A percentile compares a stretch with the other conserved stretches of the same genome.
phyloP scores from a whole-genome alignment of 768 basidiomycete genomes.

The Flagelloscypha sp. region DNA sequence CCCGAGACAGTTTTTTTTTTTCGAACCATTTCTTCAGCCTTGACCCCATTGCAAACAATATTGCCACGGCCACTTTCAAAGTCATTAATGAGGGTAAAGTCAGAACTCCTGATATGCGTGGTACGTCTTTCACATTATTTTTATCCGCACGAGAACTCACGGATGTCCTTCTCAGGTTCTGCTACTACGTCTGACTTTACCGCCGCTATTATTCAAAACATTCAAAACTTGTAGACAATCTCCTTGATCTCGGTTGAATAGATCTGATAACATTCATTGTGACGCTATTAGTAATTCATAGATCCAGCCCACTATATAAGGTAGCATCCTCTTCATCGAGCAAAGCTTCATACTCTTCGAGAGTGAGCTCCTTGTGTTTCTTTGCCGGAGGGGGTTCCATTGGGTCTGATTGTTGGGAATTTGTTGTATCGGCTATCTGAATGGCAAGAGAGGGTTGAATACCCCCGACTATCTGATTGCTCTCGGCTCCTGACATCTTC shows the following conservation, averaged over 20 bases:
- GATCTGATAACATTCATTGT: conserved; percentile 11
- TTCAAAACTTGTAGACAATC: conserved; percentile 28
- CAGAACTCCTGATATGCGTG: conserved; percentile 92
- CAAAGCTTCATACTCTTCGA: conserved; percentile 47
- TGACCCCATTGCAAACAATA: conserved; percentile 86
- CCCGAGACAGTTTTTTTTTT: conserved; percentile 6
- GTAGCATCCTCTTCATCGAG: conserved; percentile 36
- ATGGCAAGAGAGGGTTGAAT: too few relatives aligned
- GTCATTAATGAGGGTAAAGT: conserved; percentile 85
- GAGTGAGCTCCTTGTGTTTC: conserved; percentile 27
- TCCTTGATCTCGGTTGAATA: conserved; percentile 10
- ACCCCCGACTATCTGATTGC: too few relatives aligned
- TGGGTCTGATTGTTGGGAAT: too few relatives aligned
- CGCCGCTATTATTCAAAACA: conserved; percentile 77
- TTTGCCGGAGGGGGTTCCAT: too few relatives aligned
- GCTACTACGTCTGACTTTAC: conserved; percentile 95
- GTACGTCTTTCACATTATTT: conserved; percentile 35
- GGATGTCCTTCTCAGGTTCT: conserved; percentile 43
- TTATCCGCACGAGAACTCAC: conserved; percentile 1
- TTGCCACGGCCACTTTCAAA: conserved; percentile 86
- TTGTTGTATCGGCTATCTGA: too few relatives aligned
- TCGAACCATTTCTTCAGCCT: conserved; percentile 45
- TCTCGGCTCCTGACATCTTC: conserved; percentile 7
- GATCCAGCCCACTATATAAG: not conserved
- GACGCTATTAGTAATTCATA: conserved; percentile 9